A percentile compares a stretch with the other conserved stretches of the same genome.
phyloP scores from a whole-genome alignment of 305 asterid genomes.

The Fraxinus velutina region DNA sequence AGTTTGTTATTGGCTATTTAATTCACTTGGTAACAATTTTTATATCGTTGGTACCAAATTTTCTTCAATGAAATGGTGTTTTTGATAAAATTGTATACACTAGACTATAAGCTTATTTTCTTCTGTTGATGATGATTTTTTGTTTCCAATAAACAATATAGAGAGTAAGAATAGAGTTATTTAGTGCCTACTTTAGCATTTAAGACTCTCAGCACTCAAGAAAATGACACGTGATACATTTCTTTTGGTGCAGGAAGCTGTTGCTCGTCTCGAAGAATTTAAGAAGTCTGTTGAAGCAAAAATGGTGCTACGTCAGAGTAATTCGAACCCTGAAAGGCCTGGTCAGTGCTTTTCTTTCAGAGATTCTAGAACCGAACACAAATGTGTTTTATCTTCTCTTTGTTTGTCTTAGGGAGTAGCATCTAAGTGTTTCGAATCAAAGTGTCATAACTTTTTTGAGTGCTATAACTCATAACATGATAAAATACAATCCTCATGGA shows the following conservation, averaged over 20 bases:
- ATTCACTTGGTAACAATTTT: background rate
- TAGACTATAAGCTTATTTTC: background rate
- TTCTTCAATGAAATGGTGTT: background rate
- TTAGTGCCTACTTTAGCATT: background rate
- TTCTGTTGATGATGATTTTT: background rate
- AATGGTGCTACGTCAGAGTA: conserved; percentile 65
- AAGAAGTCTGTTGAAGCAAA: conserved; percentile 81
- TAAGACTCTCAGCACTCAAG: background rate
- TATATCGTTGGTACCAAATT: background rate
- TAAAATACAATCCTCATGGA: background rate
- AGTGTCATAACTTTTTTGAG: background rate
- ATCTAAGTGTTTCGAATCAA: background rate
- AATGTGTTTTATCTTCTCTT: background rate
- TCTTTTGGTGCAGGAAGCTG: conserved; percentile 67
- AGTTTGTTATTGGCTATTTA: background rate
- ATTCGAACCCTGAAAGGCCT: conserved; percentile 88
- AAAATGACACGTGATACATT: conserved; percentile 1
- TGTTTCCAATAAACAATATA: background rate
- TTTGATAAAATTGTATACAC: background rate
- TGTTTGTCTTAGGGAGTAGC: background rate
- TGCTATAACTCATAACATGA: background rate
- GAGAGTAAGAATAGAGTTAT: background rate
- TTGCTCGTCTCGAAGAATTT: conserved; percentile 84
- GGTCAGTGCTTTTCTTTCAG: conserved; percentile 41
- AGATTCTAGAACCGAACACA: background rate